Base-by-base conservation (phyloP, 768 basidiomycete genomes). In the Tylopilus vinaceipallidus region DNA sequence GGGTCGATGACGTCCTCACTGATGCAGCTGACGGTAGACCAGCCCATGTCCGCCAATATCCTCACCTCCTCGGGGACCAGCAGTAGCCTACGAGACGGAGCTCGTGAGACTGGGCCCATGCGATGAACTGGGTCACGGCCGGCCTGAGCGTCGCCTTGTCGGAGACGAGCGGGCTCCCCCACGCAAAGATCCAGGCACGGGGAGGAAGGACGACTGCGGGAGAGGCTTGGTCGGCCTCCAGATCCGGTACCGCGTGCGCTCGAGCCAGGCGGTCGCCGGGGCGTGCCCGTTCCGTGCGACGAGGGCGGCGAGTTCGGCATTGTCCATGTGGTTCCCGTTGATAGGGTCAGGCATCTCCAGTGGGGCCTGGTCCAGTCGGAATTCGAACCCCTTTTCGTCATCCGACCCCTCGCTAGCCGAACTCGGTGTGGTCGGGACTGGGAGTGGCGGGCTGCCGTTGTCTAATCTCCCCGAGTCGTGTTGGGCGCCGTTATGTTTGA, bases 261-360 rank as follows among this genome's bases (percentile, higher is more conserved):
- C 85, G 9, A 86, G 73, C 84, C 84, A 88, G 9, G 84, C 79
- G 0, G 84, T 88, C 35, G 84, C 78, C 45, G 80, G 80, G 7
- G 82, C 80, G 29, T 85, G 84, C 16, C 85, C 84, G 54, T 87
- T 80, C 43, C 74, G 71, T 4, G 83, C 84, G 39, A 86, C 79
- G 53, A 88, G 73, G 35, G 76, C 71, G 17, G 77, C 72, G 42
- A 82, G 59, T 23, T 64, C 57, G 10, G 62, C 55, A 7, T 4
- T 20, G 38, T 57, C 50, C 2, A 61, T 40, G 14, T 26, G 20
- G 20, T 32, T 41, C 14, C 46, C 44, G 16, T 45, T 46, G 6
- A 50, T 45, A 5, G 54, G 45, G 24, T 47, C 57, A 7, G 42
- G 35, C n/a, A 50, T 52, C n/a, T 61, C 52, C 12, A 22, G 45